These are phyloP conservation scores for Platismatia glauca DNA, from an alignment of 495 filamentous ascomycete species.

Conservation along the genomic window DNA sequence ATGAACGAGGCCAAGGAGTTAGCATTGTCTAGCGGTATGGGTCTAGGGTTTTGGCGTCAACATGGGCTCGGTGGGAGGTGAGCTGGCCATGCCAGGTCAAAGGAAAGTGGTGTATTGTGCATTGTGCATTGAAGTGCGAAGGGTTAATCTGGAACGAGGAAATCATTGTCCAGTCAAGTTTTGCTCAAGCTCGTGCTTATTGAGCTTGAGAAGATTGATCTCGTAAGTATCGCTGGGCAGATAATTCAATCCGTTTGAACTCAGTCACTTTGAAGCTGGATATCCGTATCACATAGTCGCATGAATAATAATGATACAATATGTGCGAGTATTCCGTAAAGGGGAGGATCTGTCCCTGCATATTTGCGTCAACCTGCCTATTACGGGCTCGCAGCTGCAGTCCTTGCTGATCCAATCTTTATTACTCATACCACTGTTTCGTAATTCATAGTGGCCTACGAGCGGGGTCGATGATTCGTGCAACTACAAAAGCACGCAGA, in stretches of 20 bases:
- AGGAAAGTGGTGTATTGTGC: not conserved
- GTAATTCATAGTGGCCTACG: not conserved
- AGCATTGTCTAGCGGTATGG: not conserved
- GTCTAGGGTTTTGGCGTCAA: conserved; percentile 10
- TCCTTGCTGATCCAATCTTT: not conserved
- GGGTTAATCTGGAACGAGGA: not conserved
- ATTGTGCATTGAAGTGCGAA: not conserved
- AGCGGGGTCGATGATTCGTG: conserved; percentile 17
- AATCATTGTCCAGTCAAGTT: not conserved
- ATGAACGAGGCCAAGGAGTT: conserved; percentile 7
- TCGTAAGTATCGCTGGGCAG: not conserved
- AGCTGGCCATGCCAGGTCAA: not conserved
- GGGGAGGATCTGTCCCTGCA: not conserved
- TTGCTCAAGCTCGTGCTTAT: not conserved
- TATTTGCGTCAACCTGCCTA: conserved; percentile 1
- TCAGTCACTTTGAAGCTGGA: too few species aligned
- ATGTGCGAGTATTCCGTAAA: not conserved
- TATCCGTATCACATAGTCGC: too few species aligned
- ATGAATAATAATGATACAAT: too few species aligned
- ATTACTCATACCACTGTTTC: not conserved
- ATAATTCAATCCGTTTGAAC: not conserved
- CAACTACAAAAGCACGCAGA: conserved; percentile 8
- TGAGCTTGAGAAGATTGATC: not conserved
- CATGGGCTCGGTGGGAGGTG: not conserved
- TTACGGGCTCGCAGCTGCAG: not conserved